phyloP scores from a whole-genome alignment of 352 stramenopile species.

The Globisporangium parvum region DNA sequence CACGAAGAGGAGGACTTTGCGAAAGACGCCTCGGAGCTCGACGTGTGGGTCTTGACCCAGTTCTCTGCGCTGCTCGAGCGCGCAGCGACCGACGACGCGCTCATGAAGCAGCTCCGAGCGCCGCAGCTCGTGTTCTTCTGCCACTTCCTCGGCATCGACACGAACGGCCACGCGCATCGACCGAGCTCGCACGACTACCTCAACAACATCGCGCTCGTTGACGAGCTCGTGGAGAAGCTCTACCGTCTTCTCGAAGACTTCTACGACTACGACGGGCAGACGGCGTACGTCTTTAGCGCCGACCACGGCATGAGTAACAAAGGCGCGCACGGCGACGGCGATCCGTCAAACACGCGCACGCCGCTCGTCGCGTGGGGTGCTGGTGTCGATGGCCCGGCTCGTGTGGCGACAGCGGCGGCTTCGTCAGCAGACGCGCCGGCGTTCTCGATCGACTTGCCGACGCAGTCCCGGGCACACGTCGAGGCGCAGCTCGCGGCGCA shows the following conservation, averaged over 20 bases:
- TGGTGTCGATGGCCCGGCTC: constrained; percentile 39
- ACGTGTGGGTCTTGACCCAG: constrained; percentile 70
- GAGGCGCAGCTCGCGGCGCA: constrained; percentile 53
- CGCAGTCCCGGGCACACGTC: constrained; percentile 59
- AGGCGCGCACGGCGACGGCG: constrained; percentile 74
- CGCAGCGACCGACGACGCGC: constrained; percentile 15
- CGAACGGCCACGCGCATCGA: constrained; percentile 80
- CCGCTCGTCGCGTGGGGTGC: constrained; percentile 75
- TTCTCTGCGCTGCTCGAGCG: constrained; percentile 37
- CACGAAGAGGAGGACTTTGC: constrained; percentile 80
- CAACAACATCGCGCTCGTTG: constrained; percentile 80
- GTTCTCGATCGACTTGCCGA: constrained; percentile 64
- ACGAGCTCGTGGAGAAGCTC: constrained; percentile 66
- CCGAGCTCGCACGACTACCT: constrained; percentile 73
- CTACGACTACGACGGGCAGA: constrained; percentile 57
- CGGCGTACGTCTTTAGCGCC: constrained; percentile 78
- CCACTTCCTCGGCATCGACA: constrained; percentile 82
- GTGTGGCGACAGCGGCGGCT: neutral
- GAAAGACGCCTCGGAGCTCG: constrained; percentile 63
- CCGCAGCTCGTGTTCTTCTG: constrained; percentile 69
- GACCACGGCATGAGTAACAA: constrained; percentile 85
- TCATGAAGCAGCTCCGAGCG: constrained; percentile 28
- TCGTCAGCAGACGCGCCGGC: neutral
- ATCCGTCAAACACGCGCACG: constrained; percentile 76
- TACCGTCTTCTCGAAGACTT: constrained; percentile 56